Conservation (phyloP, 2,329 filamentous ascomycete species). For the Botrytis hyacinthi region DNA sequence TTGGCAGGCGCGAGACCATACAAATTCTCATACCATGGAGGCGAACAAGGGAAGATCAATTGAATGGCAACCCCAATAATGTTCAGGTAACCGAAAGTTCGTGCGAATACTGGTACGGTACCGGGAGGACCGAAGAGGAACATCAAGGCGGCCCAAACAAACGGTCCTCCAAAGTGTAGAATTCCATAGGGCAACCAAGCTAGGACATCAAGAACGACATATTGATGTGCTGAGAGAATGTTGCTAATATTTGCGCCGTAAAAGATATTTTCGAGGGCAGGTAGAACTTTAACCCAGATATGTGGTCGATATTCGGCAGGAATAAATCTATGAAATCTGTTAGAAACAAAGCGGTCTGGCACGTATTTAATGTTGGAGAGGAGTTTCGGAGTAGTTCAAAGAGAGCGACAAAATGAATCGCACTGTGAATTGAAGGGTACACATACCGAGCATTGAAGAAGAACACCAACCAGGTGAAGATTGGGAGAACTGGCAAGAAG, state of each 20-base stretch:
- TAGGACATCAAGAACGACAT: constrained; percentile 77
- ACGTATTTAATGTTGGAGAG: constrained; percentile 18
- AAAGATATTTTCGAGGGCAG: constrained; percentile 91
- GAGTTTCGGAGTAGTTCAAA: constrained; percentile 20
- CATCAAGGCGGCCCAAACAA: constrained; percentile 73
- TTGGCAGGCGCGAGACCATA: constrained; percentile 89
- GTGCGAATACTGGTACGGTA: constrained; percentile 79
- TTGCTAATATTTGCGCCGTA: constrained; percentile 96
- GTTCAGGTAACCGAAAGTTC: constrained; percentile 90
- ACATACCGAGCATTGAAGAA: constrained; percentile 77
- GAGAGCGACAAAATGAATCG: not conserved
- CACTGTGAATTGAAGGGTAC: not conserved
- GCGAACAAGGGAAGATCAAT: constrained; percentile 86
- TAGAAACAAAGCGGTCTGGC: constrained; percentile 14
- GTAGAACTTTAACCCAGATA: constrained; percentile 93
- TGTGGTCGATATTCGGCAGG: constrained; percentile 83
- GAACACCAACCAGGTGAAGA: constrained; percentile 83
- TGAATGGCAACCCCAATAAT: constrained; percentile 84
- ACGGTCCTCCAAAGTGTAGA: constrained; percentile 83
- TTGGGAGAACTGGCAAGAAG: constrained; percentile 81
- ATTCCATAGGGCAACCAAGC: constrained; percentile 94
- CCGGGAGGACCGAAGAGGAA: constrained; percentile 89
- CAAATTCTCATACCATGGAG: constrained; percentile 94
- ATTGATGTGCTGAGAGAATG: constrained; percentile 87
- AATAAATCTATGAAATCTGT: constrained; percentile 66